Evolutionary conservation across 2,329 filamentous ascomycete genomes (phyloP), one percentile per base, ranked within the genome.

Genomic region (Daldinia sp.): DNA sequence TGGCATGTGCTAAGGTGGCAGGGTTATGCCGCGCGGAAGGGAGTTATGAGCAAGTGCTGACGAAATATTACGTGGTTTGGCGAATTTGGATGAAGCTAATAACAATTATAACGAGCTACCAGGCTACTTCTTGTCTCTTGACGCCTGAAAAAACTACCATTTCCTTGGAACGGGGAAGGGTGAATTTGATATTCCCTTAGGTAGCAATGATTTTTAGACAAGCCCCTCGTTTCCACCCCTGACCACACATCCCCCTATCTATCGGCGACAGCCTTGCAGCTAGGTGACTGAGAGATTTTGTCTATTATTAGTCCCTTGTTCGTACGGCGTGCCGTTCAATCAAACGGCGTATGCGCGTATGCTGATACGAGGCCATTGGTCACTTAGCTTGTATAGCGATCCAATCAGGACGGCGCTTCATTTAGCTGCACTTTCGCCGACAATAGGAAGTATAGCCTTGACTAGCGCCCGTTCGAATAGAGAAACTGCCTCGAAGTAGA

Each of bases 61-160:
- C 68, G 68, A 70, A 68, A 70, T 60, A 70, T 68, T 66, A 68
- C 66, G 66, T 68, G 68, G 66, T 67, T 58, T 55, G 48, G 45
- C 48, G 52, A 55, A 37, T 52, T 29, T 48, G 43, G 39, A 51
- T 39, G 59, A 63, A 58, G 58, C 59, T 61, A 63, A 50, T 51
- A 50, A 45, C 45, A 65, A 63, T 53, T 63, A 59, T 32, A 60
- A 23, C 53, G 30, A 61, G 43, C 43, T 56, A 56, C 57, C 53
- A 49, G n/a, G n/a, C n/a, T n/a, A n/a, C n/a, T n/a, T n/a, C n/a
- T n/a, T 56, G 54, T 56, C 63, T 48, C n/a, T 62, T 25, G 58
- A 65, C 43, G 50, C 39, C 54, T 53, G 17, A 62, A 35, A n/a
- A 49, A 49, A 59, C 35, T 51, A 34, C 17, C 23, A 11, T n/a